Base-by-base conservation (phyloP, 2,329 filamentous ascomycete species). In the Sclerotinia nivalis region DNA sequence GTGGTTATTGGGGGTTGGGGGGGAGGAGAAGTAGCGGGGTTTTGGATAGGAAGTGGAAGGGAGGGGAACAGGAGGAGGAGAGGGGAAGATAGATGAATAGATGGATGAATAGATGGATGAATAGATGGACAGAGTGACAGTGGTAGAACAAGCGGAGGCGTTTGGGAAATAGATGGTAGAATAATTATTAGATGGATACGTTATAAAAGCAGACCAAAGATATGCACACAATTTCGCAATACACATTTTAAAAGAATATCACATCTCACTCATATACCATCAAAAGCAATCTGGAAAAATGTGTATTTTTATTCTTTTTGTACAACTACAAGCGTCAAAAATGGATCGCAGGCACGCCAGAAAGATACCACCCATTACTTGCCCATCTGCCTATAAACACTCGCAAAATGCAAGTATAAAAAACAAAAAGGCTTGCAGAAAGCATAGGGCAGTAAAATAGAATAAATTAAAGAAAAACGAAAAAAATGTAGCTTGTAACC, bases 1-100 rank as follows among this genome's bases (percentile, higher is more conserved):
- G 61, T 59, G 37, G 66, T 75, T 72, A 69, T 56, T 75, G 34
- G 72, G 70, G 70, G 61, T 59, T 5, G 72, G 68, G 40, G 72
- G 71, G 52, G 62, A 20, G 43, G 50, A 45, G 45, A 25, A 22
- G 47, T 20, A 50, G 65, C 37, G 34, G 52, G 60, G 15, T 31
- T 34, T 40, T 5, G 40, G 20, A n/a, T n/a, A 59, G 45, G 9
- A 31, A 52, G 20, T 22, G 22, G 5, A 10, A 34, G 31, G 34
- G 28, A 15, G 45, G 58, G 43, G n/a, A 58, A 28, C 12, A 34
- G 31, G 2, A 56, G 65, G 71, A 67, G 70, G 45, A 45, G 40
- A 64, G 50, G 40, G 18, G 25, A 7, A 4, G 18, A 43, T 43
- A 15, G 40, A 43, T 43, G n/a, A 12, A 18, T 6, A 13, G 40